Conservation (phyloP, 129 eudicot species). For the Flaveria sonorensis region DNA sequence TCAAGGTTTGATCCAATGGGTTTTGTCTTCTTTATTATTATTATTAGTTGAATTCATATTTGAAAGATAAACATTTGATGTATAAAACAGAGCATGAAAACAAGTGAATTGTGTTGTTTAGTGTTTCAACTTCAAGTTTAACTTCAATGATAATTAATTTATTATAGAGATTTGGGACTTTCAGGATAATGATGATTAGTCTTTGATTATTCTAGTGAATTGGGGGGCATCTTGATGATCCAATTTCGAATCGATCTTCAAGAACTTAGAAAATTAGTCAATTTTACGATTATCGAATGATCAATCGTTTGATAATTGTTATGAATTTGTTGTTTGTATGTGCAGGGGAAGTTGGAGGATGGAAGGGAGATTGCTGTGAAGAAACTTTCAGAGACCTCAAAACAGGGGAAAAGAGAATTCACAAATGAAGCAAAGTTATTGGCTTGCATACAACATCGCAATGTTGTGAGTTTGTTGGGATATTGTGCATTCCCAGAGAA, state of each 20-base stretch:
- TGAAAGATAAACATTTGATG: conserved; percentile 9
- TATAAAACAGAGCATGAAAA: too few species aligned
- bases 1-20: conserved; percentile 46
- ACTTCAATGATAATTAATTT: too few species aligned
- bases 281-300: neutral
- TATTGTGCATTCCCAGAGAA: conserved; percentile 65
- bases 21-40: neutral
- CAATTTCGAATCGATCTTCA: too few species aligned
- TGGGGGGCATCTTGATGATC: neutral
- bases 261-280: neutral
- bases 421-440: conserved; percentile 69
- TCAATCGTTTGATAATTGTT: neutral
- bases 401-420: conserved; percentile 77
- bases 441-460: conserved; percentile 70
- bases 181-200: neutral
- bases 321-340: conserved; percentile 23
- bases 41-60: neutral
- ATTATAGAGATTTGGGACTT: neutral
- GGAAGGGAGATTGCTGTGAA: conserved; percentile 86
- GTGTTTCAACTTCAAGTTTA: too few species aligned
- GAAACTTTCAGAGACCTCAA: conserved; percentile 62
- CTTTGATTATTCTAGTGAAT: neutral
- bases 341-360: conserved; percentile 70
- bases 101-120: too few species aligned
- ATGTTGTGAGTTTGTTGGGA: conserved; percentile 75